phyloP scores from a whole-genome alignment of 2,329 filamentous ascomycete genomes.

The Fusarium scirpi region DNA sequence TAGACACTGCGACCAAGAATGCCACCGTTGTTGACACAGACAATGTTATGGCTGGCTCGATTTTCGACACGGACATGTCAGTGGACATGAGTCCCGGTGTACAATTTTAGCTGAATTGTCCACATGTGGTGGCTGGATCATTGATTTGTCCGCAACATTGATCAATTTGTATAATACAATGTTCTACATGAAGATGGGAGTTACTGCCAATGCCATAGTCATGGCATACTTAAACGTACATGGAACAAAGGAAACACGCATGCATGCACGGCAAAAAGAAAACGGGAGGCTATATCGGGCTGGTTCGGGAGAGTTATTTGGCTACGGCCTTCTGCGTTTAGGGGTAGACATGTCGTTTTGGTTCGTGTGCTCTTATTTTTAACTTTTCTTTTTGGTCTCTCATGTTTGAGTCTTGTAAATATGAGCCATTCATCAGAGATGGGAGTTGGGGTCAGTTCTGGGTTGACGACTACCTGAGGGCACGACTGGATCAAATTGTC shows the following conservation, averaged over 20 bases:
- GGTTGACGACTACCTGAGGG: slow-evolving; percentile 7
- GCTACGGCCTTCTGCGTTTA: slow-evolving; percentile 27
- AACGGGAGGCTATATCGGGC: slow-evolving; percentile 34
- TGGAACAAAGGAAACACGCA: slow-evolving; percentile 21
- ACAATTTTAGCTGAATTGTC: slow-evolving; percentile 3
- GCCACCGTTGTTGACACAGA: slow-evolving; percentile 12
- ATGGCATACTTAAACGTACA: slow-evolving; percentile 14
- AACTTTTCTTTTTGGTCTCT: slow-evolving; percentile 2
- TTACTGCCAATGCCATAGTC: slow-evolving; percentile 9
- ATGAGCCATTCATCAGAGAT: slow-evolving; percentile 15
- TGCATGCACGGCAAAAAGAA: slow-evolving; percentile 23
- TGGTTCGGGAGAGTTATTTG: slow-evolving; percentile 23
- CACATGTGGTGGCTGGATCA: neutral
- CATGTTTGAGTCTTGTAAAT: slow-evolving; percentile 13
- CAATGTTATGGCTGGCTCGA: slow-evolving; percentile 31
- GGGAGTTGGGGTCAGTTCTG: slow-evolving; percentile 4
- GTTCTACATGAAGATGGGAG: slow-evolving; percentile 8
- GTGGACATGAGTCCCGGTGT: slow-evolving; percentile 16
- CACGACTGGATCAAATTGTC: slow-evolving; percentile 17
- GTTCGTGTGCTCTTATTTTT: slow-evolving; percentile 4
- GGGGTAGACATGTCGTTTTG: slow-evolving; percentile 9
- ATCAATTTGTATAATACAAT: slow-evolving; percentile 28
- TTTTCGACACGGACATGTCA: slow-evolving; percentile 37
- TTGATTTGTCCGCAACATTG: neutral
- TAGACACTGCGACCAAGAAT: slow-evolving; percentile 50